Evolutionary conservation across 2,329 filamentous ascomycete species (phyloP).

Genomic region (Fonsecaea pugnacius): DNA sequence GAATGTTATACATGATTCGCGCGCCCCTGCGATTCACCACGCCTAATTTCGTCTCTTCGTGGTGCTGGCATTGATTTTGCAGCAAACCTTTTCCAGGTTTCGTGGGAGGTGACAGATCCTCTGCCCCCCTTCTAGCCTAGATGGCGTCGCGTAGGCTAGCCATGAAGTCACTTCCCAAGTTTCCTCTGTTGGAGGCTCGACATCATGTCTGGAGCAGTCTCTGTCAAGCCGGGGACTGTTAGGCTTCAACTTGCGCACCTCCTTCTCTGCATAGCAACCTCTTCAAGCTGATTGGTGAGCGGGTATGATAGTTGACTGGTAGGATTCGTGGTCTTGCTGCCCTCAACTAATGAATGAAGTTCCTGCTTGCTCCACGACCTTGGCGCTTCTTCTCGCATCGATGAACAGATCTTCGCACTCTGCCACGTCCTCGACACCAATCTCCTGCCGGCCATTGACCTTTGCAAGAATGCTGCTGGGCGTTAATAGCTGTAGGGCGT

Average conservation of each 20-base stretch:
- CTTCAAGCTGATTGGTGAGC: neutral
- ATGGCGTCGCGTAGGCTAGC: neutral
- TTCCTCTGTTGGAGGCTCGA: neutral
- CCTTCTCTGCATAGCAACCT: neutral
- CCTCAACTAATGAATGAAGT: slow-evolving; percentile 67
- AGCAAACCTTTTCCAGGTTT: neutral
- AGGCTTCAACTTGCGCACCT: neutral
- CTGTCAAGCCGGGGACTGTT: neutral
- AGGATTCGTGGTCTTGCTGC: neutral
- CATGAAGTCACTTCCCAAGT: neutral
- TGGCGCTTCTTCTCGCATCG: slow-evolving; percentile 77
- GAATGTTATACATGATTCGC: neutral
- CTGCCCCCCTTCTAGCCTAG: neutral
- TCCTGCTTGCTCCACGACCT: slow-evolving; percentile 68
- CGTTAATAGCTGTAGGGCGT: slow-evolving; percentile 88
- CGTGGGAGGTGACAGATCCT: neutral
- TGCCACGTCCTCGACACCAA: slow-evolving; percentile 75
- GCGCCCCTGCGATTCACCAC: neutral
- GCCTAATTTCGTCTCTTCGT: neutral
- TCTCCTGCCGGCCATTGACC: slow-evolving; percentile 76
- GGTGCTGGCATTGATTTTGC: neutral
- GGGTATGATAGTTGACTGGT: neutral
- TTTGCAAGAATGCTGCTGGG: slow-evolving; percentile 89
- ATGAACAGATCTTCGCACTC: slow-evolving; percentile 86
- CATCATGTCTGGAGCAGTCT: neutral